A percentile compares a stretch with the other conserved stretches of the same genome.
phyloP scores from a whole-genome alignment of 805 yeast species.

The Komagataella kurtzmanii region DNA sequence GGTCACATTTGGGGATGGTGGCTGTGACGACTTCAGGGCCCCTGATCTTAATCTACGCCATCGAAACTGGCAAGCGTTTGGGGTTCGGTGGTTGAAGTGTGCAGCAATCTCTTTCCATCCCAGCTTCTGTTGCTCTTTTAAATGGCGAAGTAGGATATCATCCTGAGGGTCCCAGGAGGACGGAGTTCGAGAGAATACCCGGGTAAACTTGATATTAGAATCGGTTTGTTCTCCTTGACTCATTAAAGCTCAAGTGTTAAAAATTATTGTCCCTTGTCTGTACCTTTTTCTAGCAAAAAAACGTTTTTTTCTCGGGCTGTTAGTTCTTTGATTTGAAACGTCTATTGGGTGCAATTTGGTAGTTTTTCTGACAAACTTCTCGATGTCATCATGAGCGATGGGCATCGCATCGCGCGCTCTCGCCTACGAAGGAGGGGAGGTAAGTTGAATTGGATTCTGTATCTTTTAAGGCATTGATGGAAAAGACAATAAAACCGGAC shows the following conservation, averaged over 20 bases:
- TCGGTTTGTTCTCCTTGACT: background rate
- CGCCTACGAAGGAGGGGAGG: background rate
- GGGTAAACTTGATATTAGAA: slow-evolving; percentile 1
- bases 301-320: background rate
- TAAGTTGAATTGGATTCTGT: background rate
- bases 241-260: background rate
- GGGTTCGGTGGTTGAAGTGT: slow-evolving; percentile 68
- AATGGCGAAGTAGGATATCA: slow-evolving; percentile 54
- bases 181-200: slow-evolving; percentile 6
- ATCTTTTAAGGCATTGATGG: background rate
- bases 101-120: slow-evolving; percentile 86
- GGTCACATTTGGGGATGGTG: slow-evolving; percentile 3
- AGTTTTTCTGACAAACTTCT: background rate
- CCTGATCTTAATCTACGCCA: slow-evolving; percentile 61
- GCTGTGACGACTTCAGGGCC: slow-evolving; percentile 16
- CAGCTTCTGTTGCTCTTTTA: slow-evolving; percentile 68
- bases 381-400: background rate
- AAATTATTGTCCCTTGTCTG: background rate
- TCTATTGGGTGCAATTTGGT: background rate
- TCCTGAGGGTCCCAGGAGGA: slow-evolving; percentile 68
- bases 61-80: slow-evolving; percentile 81
- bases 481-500: background rate
- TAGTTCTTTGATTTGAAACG: background rate
- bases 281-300: background rate
- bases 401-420: background rate